Evolutionary conservation across 169 alveolate genomes (phyloP), one percentile per base, ranked within the genome.

Genomic region (Amoebophrya sp.): DNA sequence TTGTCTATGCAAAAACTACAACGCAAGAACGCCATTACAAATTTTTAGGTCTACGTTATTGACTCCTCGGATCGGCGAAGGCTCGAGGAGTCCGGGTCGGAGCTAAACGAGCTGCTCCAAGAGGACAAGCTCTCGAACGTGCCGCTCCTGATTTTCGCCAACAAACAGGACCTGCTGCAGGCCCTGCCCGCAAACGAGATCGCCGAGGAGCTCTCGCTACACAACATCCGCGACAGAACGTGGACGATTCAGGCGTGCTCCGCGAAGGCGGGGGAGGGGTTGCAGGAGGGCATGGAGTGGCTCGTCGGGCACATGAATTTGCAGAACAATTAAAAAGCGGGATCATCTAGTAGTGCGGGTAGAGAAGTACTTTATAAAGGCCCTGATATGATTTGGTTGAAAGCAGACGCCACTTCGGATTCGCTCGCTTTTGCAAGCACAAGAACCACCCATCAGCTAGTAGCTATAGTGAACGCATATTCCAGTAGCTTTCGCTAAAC

Each of bases 1-100:
- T n/a, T n/a, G n/a, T n/a, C n/a, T n/a, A n/a, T n/a, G n/a, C n/a
- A n/a, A n/a, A n/a, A n/a, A n/a, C n/a, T n/a, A n/a, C n/a, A n/a
- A n/a, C n/a, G n/a, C n/a, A n/a, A n/a, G n/a, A n/a, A n/a, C n/a
- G n/a, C n/a, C n/a, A n/a, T n/a, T n/a, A n/a, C n/a, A n/a, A n/a
- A n/a, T n/a, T n/a, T n/a, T n/a, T n/a, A 66, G 83, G 83, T 66
- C 1, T 97, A 94, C 92, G 98, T 97, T 39, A 96, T 97, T n/a
- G 98, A 97, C 93, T 95, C 98, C 2, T 94, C 97, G 77, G 98
- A 97, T 94, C 93, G 95, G 55, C 91, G 94, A 92, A 90, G 98
- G 90, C 93, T 96, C 32, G 96, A 93, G 77, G 98, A 97, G 94
- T 94, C 97, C 89, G 96, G 96, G 25, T 94, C 95, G 91, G 98